Percentiles rank a stretch among this genome's conserved stretches.
Conservation (phyloP, 345 rosid genomes). For the Hirschfeldia incana region DNA sequence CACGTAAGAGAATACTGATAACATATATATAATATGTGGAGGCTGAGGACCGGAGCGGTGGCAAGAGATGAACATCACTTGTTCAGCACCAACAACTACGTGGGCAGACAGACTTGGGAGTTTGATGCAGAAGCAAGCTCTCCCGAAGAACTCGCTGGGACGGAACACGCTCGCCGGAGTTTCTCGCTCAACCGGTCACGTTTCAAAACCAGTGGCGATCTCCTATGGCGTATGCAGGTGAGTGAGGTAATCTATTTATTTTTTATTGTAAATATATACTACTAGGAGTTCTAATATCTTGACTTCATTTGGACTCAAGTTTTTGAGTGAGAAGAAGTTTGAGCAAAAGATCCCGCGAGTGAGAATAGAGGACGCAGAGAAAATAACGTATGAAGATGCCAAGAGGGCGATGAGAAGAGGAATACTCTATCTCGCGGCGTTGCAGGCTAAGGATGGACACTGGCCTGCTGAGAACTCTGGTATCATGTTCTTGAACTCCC, state of each 20-base stretch:
- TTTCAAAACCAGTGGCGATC: neutral
- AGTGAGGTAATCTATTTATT: neutral
- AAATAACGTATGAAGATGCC: neutral
- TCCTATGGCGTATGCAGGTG: neutral
- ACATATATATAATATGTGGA: neutral
- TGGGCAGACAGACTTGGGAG: neutral
- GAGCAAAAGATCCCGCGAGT: neutral
- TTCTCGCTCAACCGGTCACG: neutral
- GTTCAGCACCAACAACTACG: neutral
- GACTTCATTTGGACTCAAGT: neutral
- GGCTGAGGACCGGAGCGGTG: neutral
- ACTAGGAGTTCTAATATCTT: neutral
- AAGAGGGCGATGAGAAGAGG: neutral
- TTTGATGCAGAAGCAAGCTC: neutral
- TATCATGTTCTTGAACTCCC: neutral
- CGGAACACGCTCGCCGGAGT: neutral
- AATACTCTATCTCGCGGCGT: neutral
- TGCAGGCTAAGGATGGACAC: neutral
- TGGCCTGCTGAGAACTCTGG: constrained; percentile 1
- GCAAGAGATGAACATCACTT: neutral
- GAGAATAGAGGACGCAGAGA: neutral
- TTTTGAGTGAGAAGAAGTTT: neutral
- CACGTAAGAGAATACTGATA: neutral
- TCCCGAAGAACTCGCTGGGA: neutral
- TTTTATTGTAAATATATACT: neutral